phyloP scores from a whole-genome alignment of 2,329 filamentous ascomycete genomes.

The Fusarium bactridioides region DNA sequence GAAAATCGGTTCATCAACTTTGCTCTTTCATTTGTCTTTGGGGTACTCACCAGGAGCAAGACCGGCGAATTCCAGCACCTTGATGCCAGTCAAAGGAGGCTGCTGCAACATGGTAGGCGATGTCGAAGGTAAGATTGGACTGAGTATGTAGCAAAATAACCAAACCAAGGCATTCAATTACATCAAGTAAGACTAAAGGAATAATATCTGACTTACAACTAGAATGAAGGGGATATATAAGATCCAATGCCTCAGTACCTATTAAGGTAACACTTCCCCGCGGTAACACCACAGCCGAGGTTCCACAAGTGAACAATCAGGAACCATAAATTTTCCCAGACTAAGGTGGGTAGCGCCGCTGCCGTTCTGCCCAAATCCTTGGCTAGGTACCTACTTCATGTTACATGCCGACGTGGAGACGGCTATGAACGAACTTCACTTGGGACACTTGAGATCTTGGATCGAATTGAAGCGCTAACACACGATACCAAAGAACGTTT shows the following conservation, averaged over 20 bases:
- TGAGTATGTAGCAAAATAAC: neutral
- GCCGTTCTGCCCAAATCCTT: neutral
- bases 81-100: conserved; percentile 58
- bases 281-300: conserved; percentile 34
- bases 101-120: conserved; percentile 43
- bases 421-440: neutral
- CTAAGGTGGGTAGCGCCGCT: neutral
- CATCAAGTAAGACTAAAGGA: neutral
- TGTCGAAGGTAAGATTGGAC: neutral
- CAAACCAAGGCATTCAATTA: neutral
- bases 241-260: neutral
- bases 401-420: neutral
- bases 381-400: neutral
- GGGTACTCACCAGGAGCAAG: conserved; percentile 64
- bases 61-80: conserved; percentile 67
- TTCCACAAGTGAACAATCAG: conserved; percentile 8
- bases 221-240: neutral
- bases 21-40: neutral
- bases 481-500: neutral
- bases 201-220: neutral
- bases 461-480: neutral
- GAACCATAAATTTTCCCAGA: neutral
- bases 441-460: neutral
- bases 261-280: conserved; percentile 9
- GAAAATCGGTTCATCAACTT: neutral